A percentile compares a stretch with the other conserved stretches of the same genome.
phyloP scores from a whole-genome alignment of 1,284 basidiomycete species.

The Coniferiporia sulphurascens region DNA sequence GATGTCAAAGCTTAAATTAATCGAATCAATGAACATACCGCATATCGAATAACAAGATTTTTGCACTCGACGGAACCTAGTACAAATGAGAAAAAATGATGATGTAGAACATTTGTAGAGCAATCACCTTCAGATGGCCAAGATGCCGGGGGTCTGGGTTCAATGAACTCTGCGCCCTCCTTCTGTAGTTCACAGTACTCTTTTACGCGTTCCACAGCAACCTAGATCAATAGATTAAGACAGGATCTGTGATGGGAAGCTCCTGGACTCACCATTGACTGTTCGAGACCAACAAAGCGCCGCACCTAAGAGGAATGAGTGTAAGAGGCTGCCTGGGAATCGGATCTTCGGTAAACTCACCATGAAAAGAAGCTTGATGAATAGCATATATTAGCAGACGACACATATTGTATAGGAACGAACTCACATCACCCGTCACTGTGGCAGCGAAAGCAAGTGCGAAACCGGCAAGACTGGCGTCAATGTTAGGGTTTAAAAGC shows the following conservation, averaged over 20 bases:
- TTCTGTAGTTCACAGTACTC: slow-evolving; percentile 80
- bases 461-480: slow-evolving; percentile 80
- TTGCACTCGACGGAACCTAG: slow-evolving; percentile 62
- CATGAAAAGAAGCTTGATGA: slow-evolving; percentile 47
- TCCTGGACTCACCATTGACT: slow-evolving; percentile 68
- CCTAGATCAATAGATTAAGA: slow-evolving; percentile 35
- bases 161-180: slow-evolving; percentile 78
- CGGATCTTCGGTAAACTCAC: slow-evolving; percentile 23
- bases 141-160: slow-evolving; percentile 75
- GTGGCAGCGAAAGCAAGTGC: slow-evolving; percentile 78
- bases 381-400: slow-evolving; percentile 25
- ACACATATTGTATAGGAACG: slow-evolving; percentile 11
- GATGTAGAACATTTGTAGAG: neutral
- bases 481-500: slow-evolving; percentile 65
- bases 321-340: slow-evolving; percentile 6
- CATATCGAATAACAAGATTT: slow-evolving; percentile 82
- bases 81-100: neutral
- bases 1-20: neutral
- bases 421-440: slow-evolving; percentile 66
- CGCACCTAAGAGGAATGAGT: slow-evolving; percentile 36
- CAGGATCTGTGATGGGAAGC: neutral
- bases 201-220: slow-evolving; percentile 88
- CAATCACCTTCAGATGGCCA: slow-evolving; percentile 73
- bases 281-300: slow-evolving; percentile 81
- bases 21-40: slow-evolving; percentile 45